phyloP scores from a whole-genome alignment of 2,329 filamentous ascomycete genomes.

The Lasiodiplodia hormozganensis region DNA sequence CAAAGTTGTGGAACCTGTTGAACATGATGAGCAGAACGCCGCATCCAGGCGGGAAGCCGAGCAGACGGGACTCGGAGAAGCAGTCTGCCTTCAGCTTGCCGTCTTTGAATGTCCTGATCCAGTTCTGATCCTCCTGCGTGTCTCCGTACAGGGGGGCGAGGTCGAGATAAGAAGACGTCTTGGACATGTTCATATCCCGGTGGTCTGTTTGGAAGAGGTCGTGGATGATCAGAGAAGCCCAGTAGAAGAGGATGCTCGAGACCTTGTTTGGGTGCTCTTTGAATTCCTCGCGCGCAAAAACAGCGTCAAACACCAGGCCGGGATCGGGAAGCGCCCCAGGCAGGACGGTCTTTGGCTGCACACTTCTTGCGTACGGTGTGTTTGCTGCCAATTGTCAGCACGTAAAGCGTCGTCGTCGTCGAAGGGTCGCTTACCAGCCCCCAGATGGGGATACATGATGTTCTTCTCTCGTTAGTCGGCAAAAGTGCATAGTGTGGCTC shows the following conservation, averaged over 20 bases:
- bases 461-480: conserved; percentile 59
- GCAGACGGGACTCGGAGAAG: conserved; percentile 69
- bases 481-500: conserved; percentile 27
- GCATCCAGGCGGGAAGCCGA: conserved; percentile 73
- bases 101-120: conserved; percentile 68
- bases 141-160: conserved; percentile 74
- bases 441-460: conserved; percentile 60
- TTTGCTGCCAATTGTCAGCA: conserved; percentile 57
- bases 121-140: conserved; percentile 68
- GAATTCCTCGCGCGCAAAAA: conserved; percentile 67
- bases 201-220: conserved; percentile 71
- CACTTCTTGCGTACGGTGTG: conserved; percentile 69
- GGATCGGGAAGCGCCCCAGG: conserved; percentile 67
- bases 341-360: conserved; percentile 61
- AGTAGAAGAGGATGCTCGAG: conserved; percentile 75
- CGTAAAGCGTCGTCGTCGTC: conserved; percentile 37
- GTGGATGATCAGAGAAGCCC: conserved; percentile 67
- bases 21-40: conserved; percentile 71
- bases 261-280: conserved; percentile 71
- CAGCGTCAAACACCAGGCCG: conserved; percentile 67
- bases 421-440: conserved; percentile 27
- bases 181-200: conserved; percentile 66
- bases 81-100: conserved; percentile 73
- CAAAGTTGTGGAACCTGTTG: conserved; percentile 80
- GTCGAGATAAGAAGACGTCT: conserved; percentile 77